Base-by-base conservation (phyloP, 2,329 filamentous ascomycete genomes). In the Dactylellina cionopaga region DNA sequence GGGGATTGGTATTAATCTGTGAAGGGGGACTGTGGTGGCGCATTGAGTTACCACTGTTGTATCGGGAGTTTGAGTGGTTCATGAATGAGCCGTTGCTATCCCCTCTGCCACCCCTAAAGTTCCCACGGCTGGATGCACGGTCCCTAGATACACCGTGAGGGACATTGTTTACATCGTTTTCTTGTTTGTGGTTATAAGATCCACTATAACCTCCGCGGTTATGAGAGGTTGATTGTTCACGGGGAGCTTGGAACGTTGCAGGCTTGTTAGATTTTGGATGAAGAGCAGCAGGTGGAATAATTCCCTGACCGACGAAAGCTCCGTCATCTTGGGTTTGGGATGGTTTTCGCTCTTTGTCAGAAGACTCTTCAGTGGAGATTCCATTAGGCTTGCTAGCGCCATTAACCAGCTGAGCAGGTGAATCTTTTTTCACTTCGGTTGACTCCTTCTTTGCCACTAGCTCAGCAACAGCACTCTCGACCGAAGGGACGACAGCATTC, bases 41-140 rank as follows among this genome's bases (percentile, higher is more conserved):
- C 17, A 72, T 56, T 2, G 68, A 72, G 25, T 72, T 72, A 29
- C 68, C 68, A 35, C 35, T 41, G 24, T 59, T 64, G 15, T 59
- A 72, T 33, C 68, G 49, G 3, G 68, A 46, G 31, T 55, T 72
- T 22, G 68, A 41, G n/a, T 72, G 68, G 24, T 52, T 72, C 35
- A 72, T 41, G 47, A 72, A 72, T 10, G 65, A 71, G n/a, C n/a
- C n/a, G 22, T 51, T 70, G 51, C 39, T 71, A 29, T 71, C 64
- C n/a, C 65, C 66, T 27, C 66, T 69, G n/a, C 51, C 71, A 33
- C 75, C 74, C 39, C 68, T 74, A 49, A 75, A 74, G 17, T 55
- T 64, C 15, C 75, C 74, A 56, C 75, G 74, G 22, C 66, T 59
- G 4, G 58, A 43, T 7, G 68, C 52, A 17, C 68, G 68, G 17